phyloP scores from a whole-genome alignment of 352 stramenopile genomes.

The Elongisporangium anandrum region DNA sequence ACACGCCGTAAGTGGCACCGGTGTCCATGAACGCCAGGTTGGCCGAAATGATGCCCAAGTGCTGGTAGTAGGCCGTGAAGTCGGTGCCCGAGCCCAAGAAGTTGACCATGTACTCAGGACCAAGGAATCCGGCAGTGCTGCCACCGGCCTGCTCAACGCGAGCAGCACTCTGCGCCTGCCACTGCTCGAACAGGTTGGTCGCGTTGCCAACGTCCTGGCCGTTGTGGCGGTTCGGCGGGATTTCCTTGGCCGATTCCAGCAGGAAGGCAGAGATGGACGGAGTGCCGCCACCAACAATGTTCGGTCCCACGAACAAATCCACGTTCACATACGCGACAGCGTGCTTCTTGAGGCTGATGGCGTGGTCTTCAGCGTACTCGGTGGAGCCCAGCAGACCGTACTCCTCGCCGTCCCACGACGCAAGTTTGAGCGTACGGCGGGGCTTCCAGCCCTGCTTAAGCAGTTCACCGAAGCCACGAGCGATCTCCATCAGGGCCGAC shows the following conservation, averaged over 20 bases:
- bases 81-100: slow-evolving; percentile 40
- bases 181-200: slow-evolving; percentile 28
- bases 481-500: slow-evolving; percentile 69
- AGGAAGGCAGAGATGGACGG: slow-evolving; percentile 66
- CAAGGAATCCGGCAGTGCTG: slow-evolving; percentile 8
- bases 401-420: slow-evolving; percentile 82
- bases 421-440: slow-evolving; percentile 54
- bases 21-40: slow-evolving; percentile 36
- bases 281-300: slow-evolving; percentile 41
- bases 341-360: slow-evolving; percentile 35
- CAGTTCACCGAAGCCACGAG: slow-evolving; percentile 48
- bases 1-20: slow-evolving; percentile 49
- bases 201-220: slow-evolving; percentile 22
- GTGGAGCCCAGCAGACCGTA: slow-evolving; percentile 77
- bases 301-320: slow-evolving; percentile 56
- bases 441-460: slow-evolving; percentile 62
- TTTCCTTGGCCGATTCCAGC: slow-evolving; percentile 37
- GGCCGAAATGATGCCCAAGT: slow-evolving; percentile 57
- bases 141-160: slow-evolving; percentile 10
- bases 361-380: slow-evolving; percentile 75
- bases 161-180: slow-evolving; percentile 9
- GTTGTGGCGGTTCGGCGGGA: slow-evolving; percentile 49
- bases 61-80: slow-evolving; percentile 68
- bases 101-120: slow-evolving; percentile 15
- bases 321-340: slow-evolving; percentile 87